phyloP scores from a whole-genome alignment of 23 red algal species.

The Gracilaria gracilis region DNA sequence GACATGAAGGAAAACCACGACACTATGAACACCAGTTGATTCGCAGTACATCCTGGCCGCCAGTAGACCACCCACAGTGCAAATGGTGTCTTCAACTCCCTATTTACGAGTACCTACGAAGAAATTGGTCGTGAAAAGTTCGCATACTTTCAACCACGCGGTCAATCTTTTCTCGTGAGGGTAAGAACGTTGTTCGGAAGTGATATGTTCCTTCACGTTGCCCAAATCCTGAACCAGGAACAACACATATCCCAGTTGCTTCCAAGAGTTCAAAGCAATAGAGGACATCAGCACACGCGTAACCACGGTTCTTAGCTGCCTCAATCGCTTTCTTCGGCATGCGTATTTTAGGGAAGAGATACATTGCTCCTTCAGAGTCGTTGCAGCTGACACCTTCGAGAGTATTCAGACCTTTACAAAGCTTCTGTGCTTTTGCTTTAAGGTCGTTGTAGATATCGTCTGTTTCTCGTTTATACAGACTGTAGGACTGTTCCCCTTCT shows the following conservation, averaged over 20 bases:
- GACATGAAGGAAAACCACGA: background rate
- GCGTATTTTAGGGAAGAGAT: conserved; percentile 88
- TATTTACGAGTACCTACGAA: conserved; percentile 63
- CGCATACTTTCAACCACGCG: conserved; percentile 62
- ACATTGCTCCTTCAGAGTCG: conserved; percentile 89
- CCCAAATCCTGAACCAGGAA: conserved; percentile 95
- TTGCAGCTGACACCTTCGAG: conserved; percentile 87
- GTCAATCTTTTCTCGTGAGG: conserved; percentile 82
- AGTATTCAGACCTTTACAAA: conserved; percentile 73
- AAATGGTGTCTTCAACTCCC: background rate
- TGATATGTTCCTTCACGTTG: conserved; percentile 84
- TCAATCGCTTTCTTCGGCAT: conserved; percentile 70
- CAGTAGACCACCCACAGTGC: background rate
- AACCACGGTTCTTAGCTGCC: conserved; percentile 59
- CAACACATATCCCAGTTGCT: conserved; percentile 92
- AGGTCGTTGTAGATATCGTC: conserved; percentile 69
- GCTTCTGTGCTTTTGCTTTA: conserved; percentile 46
- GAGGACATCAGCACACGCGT: conserved; percentile 76
- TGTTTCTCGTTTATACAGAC: conserved; percentile 73
- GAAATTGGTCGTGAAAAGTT: conserved; percentile 75
- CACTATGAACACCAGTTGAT: background rate
- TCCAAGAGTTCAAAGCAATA: conserved; percentile 94
- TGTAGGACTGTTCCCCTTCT: conserved; percentile 78
- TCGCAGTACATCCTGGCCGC: background rate
- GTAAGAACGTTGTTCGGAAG: conserved; percentile 95